Evolutionary conservation across 2,329 filamentous ascomycete genomes (phyloP), one percentile per base, ranked within the genome.

Genomic region (Dothideomycetes sp.): DNA sequence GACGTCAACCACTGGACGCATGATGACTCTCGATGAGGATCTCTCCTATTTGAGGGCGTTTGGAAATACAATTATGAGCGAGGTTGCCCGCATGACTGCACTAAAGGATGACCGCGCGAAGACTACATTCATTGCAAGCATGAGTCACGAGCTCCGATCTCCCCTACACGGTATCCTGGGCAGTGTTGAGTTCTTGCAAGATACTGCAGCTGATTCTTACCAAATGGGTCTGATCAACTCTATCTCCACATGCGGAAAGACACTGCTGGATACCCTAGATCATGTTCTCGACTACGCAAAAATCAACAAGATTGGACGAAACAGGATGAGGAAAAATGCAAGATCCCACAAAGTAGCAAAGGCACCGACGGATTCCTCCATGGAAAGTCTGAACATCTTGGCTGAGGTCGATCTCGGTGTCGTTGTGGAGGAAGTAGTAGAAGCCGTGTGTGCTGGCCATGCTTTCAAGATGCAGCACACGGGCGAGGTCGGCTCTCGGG

Each of bases 141-240:
- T 72, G n/a, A 66, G 61, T 30, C 69, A 73, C 45, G 69, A 73
- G 43, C 53, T 73, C 4, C 57, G 66, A 3, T 65, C 52, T 24
- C 69, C 59, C 18, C 50, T 62, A 24, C 69, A 63, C 35, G 66
- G 64, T 19, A 63, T 65, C 31, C 54, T 67, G 7, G 68, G 66
- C 1, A 66, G 62, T 14, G 56, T 63, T 2, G 68, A 73, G 44
- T 60, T 72, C 3, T 51, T 53, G 42, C 58, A 70, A 36, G 64
- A 66, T 3, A 70, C 65, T 2, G 50, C 51, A 10, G 55, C 55
- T n/a, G 60, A 61, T 37, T 50, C 57, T 2, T 58, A 62, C 32
- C 59, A 70, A 35, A 51, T 53, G 41, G 64, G 57, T 19, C 58
- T 70, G 32, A 56, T 68, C 0, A 64, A 61, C 3, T 71, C 67